These are phyloP conservation scores for Flaveria ramosissima DNA, from an alignment of 129 eudicot genomes.

Conservation along the genomic window DNA sequence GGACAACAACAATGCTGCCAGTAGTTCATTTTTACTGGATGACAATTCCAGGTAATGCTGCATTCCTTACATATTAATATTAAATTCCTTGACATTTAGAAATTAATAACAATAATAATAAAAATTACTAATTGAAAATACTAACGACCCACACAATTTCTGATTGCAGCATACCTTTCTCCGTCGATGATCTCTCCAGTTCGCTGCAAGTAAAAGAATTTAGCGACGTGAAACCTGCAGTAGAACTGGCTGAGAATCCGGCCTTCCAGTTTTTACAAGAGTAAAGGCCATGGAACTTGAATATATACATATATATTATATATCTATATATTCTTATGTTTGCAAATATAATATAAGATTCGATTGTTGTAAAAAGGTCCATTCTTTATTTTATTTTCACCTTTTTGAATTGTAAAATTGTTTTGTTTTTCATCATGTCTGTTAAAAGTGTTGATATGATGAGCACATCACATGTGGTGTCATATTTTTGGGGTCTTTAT, in stretches of 20 bases:
- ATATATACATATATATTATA: conserved; percentile 26
- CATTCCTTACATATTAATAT: neutral
- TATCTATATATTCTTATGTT: conserved; percentile 31
- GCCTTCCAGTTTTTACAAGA: conserved; percentile 83
- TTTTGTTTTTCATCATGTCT: conserved; percentile 6
- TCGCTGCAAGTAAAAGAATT: conserved; percentile 75
- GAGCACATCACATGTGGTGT: conserved; percentile 27
- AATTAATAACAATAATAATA: neutral
- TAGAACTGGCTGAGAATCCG: conserved; percentile 75
- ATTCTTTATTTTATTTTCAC: conserved; percentile 35
- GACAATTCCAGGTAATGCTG: conserved; percentile 74
- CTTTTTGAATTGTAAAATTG: conserved; percentile 23
- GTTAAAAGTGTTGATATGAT: conserved; percentile 19
- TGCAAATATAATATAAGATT: conserved; percentile 40
- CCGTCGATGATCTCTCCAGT: conserved; percentile 76
- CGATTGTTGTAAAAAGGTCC: conserved; percentile 46
- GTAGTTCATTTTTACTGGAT: conserved; percentile 82
- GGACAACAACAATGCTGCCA: conserved; percentile 71
- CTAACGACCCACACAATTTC: neutral
- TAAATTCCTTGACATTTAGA: neutral
- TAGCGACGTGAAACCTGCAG: conserved; percentile 73
- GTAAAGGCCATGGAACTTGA: conserved; percentile 39
- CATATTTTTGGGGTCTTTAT: conserved; percentile 30
- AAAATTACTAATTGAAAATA: neutral
- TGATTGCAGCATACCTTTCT: conserved; percentile 86